Percentiles rank a stretch among this genome's conserved stretches.
Evolutionary conservation across 192 early-diverging fungal genomes (phyloP).

Genomic region (Geranomyces michiganensis): DNA sequence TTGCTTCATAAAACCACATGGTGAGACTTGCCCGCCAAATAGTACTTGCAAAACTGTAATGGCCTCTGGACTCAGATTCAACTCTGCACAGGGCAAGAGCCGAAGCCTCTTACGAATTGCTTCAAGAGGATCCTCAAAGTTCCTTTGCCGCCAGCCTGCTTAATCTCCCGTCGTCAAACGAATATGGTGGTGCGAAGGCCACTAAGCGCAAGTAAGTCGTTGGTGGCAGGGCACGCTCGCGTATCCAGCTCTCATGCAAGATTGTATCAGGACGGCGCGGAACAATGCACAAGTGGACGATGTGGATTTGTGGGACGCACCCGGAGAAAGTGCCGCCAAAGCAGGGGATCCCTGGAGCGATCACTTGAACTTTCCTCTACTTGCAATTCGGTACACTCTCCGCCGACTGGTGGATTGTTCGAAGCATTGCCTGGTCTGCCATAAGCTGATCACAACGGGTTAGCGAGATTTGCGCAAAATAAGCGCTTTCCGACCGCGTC

Average conservation of each 20-base stretch:
- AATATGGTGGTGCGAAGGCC: too few species aligned
- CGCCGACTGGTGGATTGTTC: conserved; percentile 38
- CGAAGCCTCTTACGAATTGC: conserved; percentile 1
- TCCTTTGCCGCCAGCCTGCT: not conserved
- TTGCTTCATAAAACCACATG: conserved; percentile 37
- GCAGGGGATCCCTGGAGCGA: not conserved
- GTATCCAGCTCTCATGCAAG: too few species aligned
- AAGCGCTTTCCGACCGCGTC: too few species aligned
- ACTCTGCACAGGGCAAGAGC: conserved; percentile 18
- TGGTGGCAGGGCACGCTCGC: too few species aligned
- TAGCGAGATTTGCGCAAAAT: not conserved
- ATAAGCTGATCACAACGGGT: conserved; percentile 26
- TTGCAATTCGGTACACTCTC: conserved; percentile 44
- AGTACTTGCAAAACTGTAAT: too few species aligned
- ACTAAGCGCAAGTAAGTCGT: too few species aligned
- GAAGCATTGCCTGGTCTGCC: conserved; percentile 50
- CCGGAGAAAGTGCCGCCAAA: not conserved
- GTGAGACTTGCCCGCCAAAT: not conserved
- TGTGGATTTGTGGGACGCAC: conserved; percentile 28
- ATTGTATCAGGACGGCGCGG: too few species aligned
- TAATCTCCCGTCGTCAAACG: too few species aligned
- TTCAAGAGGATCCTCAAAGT: not conserved
- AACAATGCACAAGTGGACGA: not conserved
- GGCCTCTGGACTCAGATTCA: not conserved
- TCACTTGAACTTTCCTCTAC: conserved; percentile 45